Conservation (phyloP, 225 moss, liverwort and hornwort species). For the Marchantia paleacea region DNA sequence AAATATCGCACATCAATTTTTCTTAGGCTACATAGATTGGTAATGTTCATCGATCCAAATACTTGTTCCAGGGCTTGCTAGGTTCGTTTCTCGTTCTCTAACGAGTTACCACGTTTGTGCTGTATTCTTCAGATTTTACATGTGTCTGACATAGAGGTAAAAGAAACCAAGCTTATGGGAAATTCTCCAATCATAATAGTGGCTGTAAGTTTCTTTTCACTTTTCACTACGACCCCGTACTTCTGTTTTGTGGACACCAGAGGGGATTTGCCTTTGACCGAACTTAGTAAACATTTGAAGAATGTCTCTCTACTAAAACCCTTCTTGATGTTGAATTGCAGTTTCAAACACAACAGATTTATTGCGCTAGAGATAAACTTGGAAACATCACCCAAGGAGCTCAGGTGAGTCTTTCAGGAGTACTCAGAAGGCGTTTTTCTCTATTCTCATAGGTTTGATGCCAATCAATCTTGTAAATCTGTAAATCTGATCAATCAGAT, state of each 20-base stretch:
- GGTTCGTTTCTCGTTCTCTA: background rate
- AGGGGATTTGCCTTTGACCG: background rate
- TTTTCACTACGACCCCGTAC: background rate
- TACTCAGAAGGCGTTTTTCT: too few species aligned
- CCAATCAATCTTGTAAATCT: too few species aligned
- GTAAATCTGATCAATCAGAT: background rate
- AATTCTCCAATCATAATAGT: slow-evolving; percentile 89
- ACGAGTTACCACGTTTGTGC: background rate
- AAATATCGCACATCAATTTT: too few species aligned
- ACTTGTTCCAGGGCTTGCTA: background rate
- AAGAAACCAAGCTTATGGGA: slow-evolving; percentile 96
- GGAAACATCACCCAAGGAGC: slow-evolving; percentile 93
- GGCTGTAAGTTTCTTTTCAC: slow-evolving; percentile 48
- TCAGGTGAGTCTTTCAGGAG: slow-evolving; percentile 32
- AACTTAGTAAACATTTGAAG: too few species aligned
- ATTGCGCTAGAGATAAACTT: slow-evolving; percentile 84
- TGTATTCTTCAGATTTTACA: slow-evolving; percentile 74
- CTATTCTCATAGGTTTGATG: background rate
- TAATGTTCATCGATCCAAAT: background rate
- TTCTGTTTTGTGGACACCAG: background rate
- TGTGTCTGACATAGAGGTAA: slow-evolving; percentile 91
- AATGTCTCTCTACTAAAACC: background rate
- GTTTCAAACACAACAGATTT: slow-evolving; percentile 97
- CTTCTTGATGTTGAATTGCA: slow-evolving; percentile 18
- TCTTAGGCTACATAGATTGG: background rate